Conservation (phyloP, 768 basidiomycete species). For the Cyathus striatus region DNA sequence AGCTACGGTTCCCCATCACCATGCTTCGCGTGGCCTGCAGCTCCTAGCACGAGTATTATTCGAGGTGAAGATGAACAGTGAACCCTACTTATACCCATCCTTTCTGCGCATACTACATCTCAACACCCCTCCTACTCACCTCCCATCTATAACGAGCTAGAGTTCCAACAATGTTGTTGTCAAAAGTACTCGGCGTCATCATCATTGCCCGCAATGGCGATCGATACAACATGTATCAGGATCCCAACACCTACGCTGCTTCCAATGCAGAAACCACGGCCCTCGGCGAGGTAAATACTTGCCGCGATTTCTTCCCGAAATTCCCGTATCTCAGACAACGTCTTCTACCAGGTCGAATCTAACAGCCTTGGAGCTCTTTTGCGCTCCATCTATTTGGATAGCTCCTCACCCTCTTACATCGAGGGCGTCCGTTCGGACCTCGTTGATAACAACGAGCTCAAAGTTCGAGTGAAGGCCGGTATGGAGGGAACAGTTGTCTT, state of each 20-base stretch:
- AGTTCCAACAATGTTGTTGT: constrained; percentile 42
- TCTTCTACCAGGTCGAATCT: constrained; percentile 53
- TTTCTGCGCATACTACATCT: no score
- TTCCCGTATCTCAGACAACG: not conserved
- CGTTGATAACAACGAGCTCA: constrained; percentile 69
- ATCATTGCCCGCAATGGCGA: constrained; percentile 79
- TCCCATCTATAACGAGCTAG: no score
- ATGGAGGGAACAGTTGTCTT: constrained; percentile 84
- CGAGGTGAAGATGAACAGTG: no score
- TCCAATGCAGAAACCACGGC: constrained; percentile 67
- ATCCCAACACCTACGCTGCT: constrained; percentile 62
- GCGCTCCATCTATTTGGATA: constrained; percentile 61
- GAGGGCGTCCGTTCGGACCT: constrained; percentile 59
- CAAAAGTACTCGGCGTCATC: constrained; percentile 72
- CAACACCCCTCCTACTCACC: no score
- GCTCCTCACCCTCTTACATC: constrained; percentile 66
- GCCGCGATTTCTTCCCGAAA: not conserved
- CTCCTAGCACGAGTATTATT: no score
- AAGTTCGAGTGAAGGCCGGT: constrained; percentile 77
- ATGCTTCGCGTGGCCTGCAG: no score
- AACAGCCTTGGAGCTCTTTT: constrained; percentile 58
- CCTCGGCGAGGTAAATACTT: constrained; percentile 57
- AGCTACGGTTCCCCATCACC: no score
- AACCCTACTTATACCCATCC: no score
- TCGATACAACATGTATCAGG: constrained; percentile 62